Evolutionary conservation across 192 early-diverging fungal genomes (phyloP), one percentile per base, ranked within the genome.

Genomic region (Chytriomyces hyalinus): DNA sequence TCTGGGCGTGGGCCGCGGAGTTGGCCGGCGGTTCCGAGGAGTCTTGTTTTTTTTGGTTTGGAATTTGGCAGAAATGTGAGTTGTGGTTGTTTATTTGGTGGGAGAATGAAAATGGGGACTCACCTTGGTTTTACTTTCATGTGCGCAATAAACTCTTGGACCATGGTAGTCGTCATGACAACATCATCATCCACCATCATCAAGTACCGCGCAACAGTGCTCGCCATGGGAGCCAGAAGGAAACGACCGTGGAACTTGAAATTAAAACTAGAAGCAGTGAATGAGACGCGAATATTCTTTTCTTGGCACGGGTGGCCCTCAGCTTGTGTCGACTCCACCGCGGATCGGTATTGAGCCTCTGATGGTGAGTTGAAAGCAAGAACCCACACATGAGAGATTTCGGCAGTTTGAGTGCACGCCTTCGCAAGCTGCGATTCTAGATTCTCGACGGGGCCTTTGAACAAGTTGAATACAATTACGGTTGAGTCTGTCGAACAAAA

Each of bases 151-250:
- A 73, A 73, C 45, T 73, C 71, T 44, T 15, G 7, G 8, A 62
- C 53, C 43, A 63, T 73, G 6, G 28, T 60, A 1, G 9, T 63
- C 44, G 60, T 43, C 53, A 73, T n/a, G 10, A 63, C 43, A 8
- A 73, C 71, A 45, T 75, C 73, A 65, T 75, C 73, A 51, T 75
- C 73, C 48, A 75, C 73, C 13, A 75, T 66, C 62, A 75, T 60
- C 46, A 57, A 20, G 53, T 57, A 57, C 3, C 20, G 11, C 20
- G 53, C 11, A 57, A 57, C 20, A 17, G 53, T 17, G 53, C 13
- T 17, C 20, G 66, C 45, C 61, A 75, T 65, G 6, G 61, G 61
- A 9, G 59, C 73, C n/a, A 75, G 61, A 11, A 75, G 44, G 49
- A 75, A 75, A 5, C 73, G 73, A 44, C 73, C 73, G 22, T 75